Percentiles rank a stretch among this genome's conserved stretches.
Conservation (phyloP, 768 basidiomycete genomes). For the Pleurotus citrinopileatus region DNA sequence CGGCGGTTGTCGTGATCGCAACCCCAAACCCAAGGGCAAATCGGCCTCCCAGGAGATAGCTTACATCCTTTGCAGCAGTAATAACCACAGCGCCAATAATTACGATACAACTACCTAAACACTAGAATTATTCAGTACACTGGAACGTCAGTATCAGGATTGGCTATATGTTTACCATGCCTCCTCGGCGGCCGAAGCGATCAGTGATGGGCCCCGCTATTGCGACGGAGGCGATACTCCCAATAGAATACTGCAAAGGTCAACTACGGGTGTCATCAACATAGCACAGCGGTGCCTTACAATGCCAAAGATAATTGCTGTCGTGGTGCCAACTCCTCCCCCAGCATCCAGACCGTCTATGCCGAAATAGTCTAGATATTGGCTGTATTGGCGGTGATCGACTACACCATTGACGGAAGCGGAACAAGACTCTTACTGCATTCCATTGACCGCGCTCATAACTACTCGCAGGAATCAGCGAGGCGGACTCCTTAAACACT, state of each 20-base stretch:
- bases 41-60: constrained; percentile 50
- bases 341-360: constrained; percentile 36
- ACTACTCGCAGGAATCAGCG: constrained; percentile 23
- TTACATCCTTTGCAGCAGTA: constrained; percentile 37
- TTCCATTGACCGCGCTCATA: constrained; percentile 46
- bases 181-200: constrained; percentile 39
- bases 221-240: constrained; percentile 34
- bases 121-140: constrained; percentile 21
- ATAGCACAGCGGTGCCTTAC: too few species aligned
- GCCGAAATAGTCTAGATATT: constrained; percentile 39
- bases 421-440: constrained; percentile 31
- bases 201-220: constrained; percentile 40
- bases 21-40: constrained; percentile 56
- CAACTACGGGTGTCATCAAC: neutral
- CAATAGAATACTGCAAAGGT: constrained; percentile 36
- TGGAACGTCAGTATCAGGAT: neutral
- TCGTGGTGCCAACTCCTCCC: constrained; percentile 41
- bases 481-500: too few species aligned
- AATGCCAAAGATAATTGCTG: constrained; percentile 44
- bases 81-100: constrained; percentile 43
- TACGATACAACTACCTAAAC: constrained; percentile 36
- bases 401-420: neutral
- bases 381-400: constrained; percentile 19
- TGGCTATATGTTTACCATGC: constrained; percentile 32
- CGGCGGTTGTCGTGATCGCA: constrained; percentile 40